Evolutionary conservation across 2,329 filamentous ascomycete genomes (phyloP).

Genomic region (Trichoderma cornu-damae): DNA sequence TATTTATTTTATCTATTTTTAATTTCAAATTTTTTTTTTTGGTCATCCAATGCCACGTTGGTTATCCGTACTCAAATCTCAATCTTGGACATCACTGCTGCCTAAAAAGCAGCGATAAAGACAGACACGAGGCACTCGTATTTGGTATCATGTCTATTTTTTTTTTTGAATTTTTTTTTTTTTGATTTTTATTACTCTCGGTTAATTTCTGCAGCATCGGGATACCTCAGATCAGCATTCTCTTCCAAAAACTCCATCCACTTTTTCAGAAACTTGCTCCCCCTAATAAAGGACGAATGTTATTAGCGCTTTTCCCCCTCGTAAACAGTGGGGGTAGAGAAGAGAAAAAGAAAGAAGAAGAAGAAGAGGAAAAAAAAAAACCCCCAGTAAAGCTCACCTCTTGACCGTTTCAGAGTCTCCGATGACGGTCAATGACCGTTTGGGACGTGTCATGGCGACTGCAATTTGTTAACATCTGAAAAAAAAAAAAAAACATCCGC

Average conservation of each 20-base stretch:
- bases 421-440: conserved; percentile 81
- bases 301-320: no score
- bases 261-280: conserved; percentile 74
- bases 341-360: not conserved
- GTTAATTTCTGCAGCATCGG: conserved; percentile 52
- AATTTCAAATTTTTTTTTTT: not conserved
- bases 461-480: no score
- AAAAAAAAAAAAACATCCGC: no score
- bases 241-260: conserved; percentile 95
- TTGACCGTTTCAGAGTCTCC: conserved; percentile 92
- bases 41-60: no score
- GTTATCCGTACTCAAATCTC: no score
- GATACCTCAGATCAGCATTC: conserved; percentile 83
- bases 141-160: not conserved
- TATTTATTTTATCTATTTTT: not conserved
- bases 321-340: not conserved
- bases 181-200: conserved; percentile 18
- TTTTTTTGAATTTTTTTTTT: not conserved
- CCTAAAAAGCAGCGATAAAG: no score
- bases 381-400: conserved; percentile 48
- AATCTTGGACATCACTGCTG: no score
- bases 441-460: conserved; percentile 97
- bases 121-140: no score
- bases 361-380: conserved; percentile 30
- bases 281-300: conserved; percentile 51